Evolutionary conservation across 73 alveolate genomes (phyloP).

Genomic region (Stentor roeselii): DNA sequence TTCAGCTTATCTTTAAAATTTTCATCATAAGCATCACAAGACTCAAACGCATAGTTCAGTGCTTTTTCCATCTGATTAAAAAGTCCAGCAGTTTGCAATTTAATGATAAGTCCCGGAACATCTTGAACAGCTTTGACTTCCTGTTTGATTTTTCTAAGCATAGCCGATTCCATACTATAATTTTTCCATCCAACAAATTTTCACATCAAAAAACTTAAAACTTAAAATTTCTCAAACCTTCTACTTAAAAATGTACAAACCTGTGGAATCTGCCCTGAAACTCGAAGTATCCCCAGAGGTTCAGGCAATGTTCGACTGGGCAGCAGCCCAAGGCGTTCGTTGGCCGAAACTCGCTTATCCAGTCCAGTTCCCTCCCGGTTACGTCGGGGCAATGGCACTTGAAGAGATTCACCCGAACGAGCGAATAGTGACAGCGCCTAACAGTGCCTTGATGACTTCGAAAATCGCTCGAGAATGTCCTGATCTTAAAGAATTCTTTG

Average conservation of each 20-base stretch:
- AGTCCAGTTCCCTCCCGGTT: constrained; percentile 28
- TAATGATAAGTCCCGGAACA: background rate
- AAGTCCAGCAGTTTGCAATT: background rate
- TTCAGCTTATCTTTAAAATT: background rate
- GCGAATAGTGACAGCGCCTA: constrained; percentile 17
- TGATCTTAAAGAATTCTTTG: background rate
- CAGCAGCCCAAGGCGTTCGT: background rate
- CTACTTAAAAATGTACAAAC: background rate
- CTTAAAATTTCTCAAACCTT: too few relatives aligned
- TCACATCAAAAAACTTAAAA: too few relatives aligned
- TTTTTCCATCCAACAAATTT: too few relatives aligned
- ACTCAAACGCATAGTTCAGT: background rate
- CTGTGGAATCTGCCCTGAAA: background rate
- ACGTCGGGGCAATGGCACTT: constrained; percentile 26
- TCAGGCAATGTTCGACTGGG: constrained; percentile 10
- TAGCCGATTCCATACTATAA: too few relatives aligned
- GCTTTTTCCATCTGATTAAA: background rate
- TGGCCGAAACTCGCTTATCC: constrained; percentile 22
- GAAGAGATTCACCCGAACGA: constrained; percentile 23
- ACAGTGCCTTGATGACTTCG: constrained; percentile 9
- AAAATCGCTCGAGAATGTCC: background rate
- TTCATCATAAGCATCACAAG: background rate
- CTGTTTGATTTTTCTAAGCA: background rate
- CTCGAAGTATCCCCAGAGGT: background rate
- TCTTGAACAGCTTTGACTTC: background rate